These are phyloP conservation scores for Kazachstania viticola DNA, from an alignment of 805 yeast species.

Conservation along the genomic window DNA sequence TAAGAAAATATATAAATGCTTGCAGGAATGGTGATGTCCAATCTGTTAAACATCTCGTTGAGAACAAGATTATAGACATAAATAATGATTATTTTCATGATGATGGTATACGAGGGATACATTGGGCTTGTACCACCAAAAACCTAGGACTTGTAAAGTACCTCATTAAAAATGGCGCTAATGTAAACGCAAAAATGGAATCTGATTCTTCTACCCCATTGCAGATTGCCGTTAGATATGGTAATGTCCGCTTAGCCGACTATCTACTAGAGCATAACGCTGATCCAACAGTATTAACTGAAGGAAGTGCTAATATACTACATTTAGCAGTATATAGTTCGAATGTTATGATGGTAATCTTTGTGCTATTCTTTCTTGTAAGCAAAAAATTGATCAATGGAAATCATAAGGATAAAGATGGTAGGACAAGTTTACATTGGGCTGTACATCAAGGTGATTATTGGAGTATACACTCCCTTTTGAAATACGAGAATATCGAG, in stretches of 20 bases:
- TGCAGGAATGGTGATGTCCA: constrained; percentile 54
- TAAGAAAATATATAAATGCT: constrained; percentile 5
- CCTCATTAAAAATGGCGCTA: constrained; percentile 51
- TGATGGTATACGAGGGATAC: constrained; percentile 46
- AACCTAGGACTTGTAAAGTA: constrained; percentile 47
- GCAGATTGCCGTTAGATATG: constrained; percentile 86
- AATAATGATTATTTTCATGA: constrained; percentile 24
- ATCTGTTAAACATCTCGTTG: constrained; percentile 37
- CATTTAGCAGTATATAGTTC: constrained; percentile 85
- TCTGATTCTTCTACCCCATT: constrained; percentile 45
- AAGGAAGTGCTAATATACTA: constrained; percentile 67
- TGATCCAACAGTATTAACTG: constrained; percentile 45
- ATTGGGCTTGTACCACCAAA: constrained; percentile 87
- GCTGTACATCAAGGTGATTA: constrained; percentile 90
- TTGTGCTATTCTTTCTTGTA: constrained; percentile 36
- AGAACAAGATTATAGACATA: constrained; percentile 26
- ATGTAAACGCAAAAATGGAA: constrained; percentile 35
- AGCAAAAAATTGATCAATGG: constrained; percentile 34
- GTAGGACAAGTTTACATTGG: constrained; percentile 81
- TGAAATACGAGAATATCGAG: too few relatives aligned
- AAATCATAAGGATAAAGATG: constrained; percentile 53
- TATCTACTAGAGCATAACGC: constrained; percentile 53
- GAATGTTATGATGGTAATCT: constrained; percentile 68
- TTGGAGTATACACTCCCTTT: constrained; percentile 53
- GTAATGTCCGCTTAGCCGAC: constrained; percentile 69